Base-by-base conservation (phyloP, 2,329 filamentous ascomycete genomes). In the Alternaria arbusti region DNA sequence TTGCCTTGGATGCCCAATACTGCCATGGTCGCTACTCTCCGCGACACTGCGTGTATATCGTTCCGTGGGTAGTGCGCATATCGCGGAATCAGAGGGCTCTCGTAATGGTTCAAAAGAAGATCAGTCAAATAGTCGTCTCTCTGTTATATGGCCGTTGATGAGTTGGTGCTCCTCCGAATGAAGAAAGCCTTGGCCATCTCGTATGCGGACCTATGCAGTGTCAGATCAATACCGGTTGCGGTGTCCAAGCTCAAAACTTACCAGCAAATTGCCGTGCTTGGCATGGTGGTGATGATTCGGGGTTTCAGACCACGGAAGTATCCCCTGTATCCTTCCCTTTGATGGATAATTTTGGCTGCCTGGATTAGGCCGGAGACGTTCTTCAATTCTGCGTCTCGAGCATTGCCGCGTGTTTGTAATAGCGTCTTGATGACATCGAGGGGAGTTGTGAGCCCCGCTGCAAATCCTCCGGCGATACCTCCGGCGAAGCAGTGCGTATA, bases 201-300 rank as follows among this genome's bases (percentile, higher is more conserved):
- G 71, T 90, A 90, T 47, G 88, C 89, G 51, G 86, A 86, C 86
- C 86, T 88, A 64, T n/a, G 9, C 28, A 22, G 4, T 8, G 50
- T 75, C 58, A 74, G 70, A 51, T 17, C 7, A 25, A 44, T 15
- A 15, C 28, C 25, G 5, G 22, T 20, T n/a, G 25, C 12, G 26
- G 2, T 28, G n/a, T 6, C 32, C 26, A 30, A 6, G 50, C 36
- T 20, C 13, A 50, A 11, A 15, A 81, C 86, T 76, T 79, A 96
- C 96, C 96, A 99, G 86, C 96, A 99, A 77, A 99, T 99, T n/a
- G 96, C 96, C 32, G 96, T 99, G 83, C 94, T 97, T 20, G 96
- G 96, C 91, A 98, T 98, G 2, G 96, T 97, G 11, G 94, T 97
- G 66, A 99, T 90, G 51, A 99, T 91, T 75, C 96, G 87, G 50